These are phyloP conservation scores for Fraxinus americana DNA, from an alignment of 257 asterid genomes.

Conservation along the genomic window DNA sequence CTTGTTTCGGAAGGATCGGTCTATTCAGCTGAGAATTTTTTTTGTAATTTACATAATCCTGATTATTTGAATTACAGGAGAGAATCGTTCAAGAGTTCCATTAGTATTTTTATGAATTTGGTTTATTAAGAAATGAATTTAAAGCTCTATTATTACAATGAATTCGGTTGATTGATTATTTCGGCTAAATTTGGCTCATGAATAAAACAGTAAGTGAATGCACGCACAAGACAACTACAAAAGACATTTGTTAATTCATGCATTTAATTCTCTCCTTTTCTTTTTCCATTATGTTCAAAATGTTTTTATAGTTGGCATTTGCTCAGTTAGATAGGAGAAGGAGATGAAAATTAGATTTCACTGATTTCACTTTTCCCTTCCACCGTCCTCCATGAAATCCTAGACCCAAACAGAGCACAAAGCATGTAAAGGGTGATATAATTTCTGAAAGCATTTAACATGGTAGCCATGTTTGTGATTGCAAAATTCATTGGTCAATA, in stretches of 20 bases:
- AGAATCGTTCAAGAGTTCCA: neutral
- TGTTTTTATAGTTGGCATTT: neutral
- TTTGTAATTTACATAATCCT: neutral
- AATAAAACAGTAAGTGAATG: neutral
- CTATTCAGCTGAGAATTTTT: neutral
- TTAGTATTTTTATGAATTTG: neutral
- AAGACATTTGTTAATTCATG: neutral
- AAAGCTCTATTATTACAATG: neutral
- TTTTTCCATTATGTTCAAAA: neutral
- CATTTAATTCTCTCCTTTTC: neutral
- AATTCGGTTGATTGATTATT: neutral
- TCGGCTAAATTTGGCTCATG: neutral
- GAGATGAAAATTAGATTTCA: neutral
- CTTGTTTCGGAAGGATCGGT: neutral
- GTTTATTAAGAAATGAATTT: neutral
- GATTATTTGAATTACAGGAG: neutral
- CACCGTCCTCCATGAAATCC: neutral
- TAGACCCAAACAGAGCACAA: neutral
- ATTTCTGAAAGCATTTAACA: neutral
- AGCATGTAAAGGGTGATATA: neutral
- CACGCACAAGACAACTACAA: neutral
- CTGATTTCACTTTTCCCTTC: neutral
- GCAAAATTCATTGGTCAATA: neutral
- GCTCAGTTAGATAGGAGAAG: neutral
- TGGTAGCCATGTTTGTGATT: neutral